Evolutionary conservation across 257 asterid species (phyloP).

Genomic region (Primulina tabacum): DNA sequence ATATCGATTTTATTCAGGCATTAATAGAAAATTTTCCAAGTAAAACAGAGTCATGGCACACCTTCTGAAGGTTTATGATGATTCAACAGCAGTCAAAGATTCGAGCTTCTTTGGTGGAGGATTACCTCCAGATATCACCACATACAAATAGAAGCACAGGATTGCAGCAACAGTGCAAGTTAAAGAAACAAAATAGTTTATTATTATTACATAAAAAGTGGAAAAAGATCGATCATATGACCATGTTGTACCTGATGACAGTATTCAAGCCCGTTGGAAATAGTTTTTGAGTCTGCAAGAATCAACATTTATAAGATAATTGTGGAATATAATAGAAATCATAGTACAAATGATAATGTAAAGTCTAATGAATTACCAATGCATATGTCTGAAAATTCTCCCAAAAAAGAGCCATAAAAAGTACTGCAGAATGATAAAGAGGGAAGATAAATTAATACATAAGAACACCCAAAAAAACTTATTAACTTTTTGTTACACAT

Average conservation of each 20-base stretch:
- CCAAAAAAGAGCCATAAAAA: conserved; percentile 61
- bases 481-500: neutral
- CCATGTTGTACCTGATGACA: conserved; percentile 57
- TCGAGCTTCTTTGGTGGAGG: conserved; percentile 65
- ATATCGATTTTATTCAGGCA: neutral
- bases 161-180: conserved; percentile 65
- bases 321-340: conserved; percentile 7
- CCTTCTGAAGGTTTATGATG: conserved; percentile 26
- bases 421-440: conserved; percentile 47
- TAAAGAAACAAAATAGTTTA: conserved; percentile 9
- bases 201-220: neutral
- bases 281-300: conserved; percentile 47
- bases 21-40: neutral
- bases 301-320: conserved; percentile 16
- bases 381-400: conserved; percentile 68
- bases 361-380: conserved; percentile 43
- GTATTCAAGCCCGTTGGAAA: conserved; percentile 65
- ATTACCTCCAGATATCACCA: conserved; percentile 70
- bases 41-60: neutral
- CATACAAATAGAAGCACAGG: conserved; percentile 79
- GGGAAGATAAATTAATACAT: neutral
- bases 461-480: neutral
- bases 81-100: conserved; percentile 29
- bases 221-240: conserved; percentile 3
- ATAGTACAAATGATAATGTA: neutral